Evolutionary conservation across 192 early-diverging fungal genomes (phyloP).

Genomic region (Lunasporangiospora selenospora): DNA sequence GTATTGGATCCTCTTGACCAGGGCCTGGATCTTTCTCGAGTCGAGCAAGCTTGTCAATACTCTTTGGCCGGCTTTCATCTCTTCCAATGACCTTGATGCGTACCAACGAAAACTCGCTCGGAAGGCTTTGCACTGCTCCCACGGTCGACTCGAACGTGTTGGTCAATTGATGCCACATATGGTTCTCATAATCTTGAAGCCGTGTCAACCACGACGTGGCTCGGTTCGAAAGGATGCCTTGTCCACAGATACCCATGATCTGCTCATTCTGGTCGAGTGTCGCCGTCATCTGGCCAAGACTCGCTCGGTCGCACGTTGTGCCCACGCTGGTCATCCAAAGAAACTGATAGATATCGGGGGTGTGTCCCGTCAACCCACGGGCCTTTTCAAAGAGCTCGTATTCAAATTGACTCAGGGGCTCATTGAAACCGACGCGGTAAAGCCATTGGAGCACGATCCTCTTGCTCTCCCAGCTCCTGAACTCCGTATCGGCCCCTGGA

Average conservation of each 20-base stretch:
- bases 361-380: constrained; percentile 73
- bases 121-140: constrained; percentile 19
- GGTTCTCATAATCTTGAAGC: constrained; percentile 66
- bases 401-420: constrained; percentile 86
- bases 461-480: constrained; percentile 66
- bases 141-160: constrained; percentile 17
- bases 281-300: constrained; percentile 80
- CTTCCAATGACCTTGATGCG: constrained; percentile 32
- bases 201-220: constrained; percentile 78
- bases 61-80: too few species aligned
- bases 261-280: constrained; percentile 84
- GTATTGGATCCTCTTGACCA: too few species aligned
- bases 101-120: constrained; percentile 19
- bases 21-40: too few species aligned
- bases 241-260: constrained; percentile 94
- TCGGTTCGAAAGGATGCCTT: constrained; percentile 91
- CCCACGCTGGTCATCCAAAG: constrained; percentile 88
- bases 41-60: too few species aligned
- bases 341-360: constrained; percentile 81
- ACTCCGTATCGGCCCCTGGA: background rate
- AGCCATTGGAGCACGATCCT: constrained; percentile 91
- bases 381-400: constrained; percentile 87
- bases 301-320: constrained; percentile 72
- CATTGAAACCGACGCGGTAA: constrained; percentile 74
- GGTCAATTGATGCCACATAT: constrained; percentile 11